These are phyloP conservation scores for Ophiostoma populinum DNA, from an alignment of 2,329 filamentous ascomycete species.

Conservation along the genomic window DNA sequence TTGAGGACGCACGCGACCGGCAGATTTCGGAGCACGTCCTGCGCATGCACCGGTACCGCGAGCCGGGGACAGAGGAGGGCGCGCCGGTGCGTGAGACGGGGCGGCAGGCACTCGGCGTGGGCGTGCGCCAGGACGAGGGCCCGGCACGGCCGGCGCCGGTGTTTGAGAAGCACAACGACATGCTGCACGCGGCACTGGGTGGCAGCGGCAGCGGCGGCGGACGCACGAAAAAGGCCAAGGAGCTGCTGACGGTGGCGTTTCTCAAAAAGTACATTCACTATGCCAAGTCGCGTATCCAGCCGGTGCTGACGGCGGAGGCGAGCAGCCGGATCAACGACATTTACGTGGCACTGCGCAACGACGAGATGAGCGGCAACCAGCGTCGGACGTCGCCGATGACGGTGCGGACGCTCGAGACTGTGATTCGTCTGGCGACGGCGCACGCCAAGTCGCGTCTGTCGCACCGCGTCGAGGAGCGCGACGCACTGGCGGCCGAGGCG, in stretches of 20 bases:
- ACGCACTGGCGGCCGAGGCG: slow-evolving; percentile 72
- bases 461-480: slow-evolving; percentile 72
- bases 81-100: slow-evolving; percentile 81
- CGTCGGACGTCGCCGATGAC: slow-evolving; percentile 89
- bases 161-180: slow-evolving; percentile 89
- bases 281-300: slow-evolving; percentile 81
- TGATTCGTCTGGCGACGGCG: slow-evolving; percentile 94
- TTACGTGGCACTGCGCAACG: slow-evolving; percentile 85
- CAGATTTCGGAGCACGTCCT: slow-evolving; percentile 92
- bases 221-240: slow-evolving; percentile 57
- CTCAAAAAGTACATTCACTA: slow-evolving; percentile 99
- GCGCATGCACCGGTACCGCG: slow-evolving; percentile 90
- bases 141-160: slow-evolving; percentile 64
- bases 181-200: slow-evolving; percentile 54
- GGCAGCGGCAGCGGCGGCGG: slow-evolving; percentile 58
- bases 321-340: slow-evolving; percentile 81
- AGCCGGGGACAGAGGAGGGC: slow-evolving; percentile 83
- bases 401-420: slow-evolving; percentile 86
- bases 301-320: slow-evolving; percentile 75
- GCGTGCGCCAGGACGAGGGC: slow-evolving; percentile 48
- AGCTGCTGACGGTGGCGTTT: slow-evolving; percentile 90
- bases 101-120: slow-evolving; percentile 72
- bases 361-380: slow-evolving; percentile 88
- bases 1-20: slow-evolving; percentile 81
- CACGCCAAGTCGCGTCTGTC: slow-evolving; percentile 88